These are phyloP conservation scores for Larix kaempferi DNA, from an alignment of 75 land plant species.

Conservation along the genomic window DNA sequence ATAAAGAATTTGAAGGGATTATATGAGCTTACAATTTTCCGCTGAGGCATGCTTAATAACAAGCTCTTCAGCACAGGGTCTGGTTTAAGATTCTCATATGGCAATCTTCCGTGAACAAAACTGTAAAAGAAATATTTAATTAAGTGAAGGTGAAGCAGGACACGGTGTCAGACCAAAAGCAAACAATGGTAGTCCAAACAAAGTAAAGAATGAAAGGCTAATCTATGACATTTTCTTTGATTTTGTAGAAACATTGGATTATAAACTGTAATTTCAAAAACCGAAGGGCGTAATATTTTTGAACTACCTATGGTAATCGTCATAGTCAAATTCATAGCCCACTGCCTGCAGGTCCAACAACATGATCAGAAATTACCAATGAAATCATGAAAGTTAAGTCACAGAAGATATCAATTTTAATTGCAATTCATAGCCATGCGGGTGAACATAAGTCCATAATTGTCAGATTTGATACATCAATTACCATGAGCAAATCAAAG, in stretches of 20 bases:
- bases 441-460: neutral
- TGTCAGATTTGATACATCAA: no score
- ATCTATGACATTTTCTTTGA: neutral
- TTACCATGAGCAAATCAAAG: no score
- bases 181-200: neutral
- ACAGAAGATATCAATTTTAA: neutral
- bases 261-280: neutral
- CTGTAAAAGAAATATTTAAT: neutral
- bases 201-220: neutral
- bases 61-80: constrained; percentile 63
- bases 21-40: constrained; percentile 61
- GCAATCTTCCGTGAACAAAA: constrained; percentile 65
- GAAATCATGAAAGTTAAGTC: neutral
- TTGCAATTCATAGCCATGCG: neutral
- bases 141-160: neutral
- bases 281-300: neutral
- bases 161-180: neutral
- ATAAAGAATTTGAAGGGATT: no score
- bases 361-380: neutral
- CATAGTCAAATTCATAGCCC: constrained; percentile 82
- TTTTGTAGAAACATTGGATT: no score
- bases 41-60: constrained; percentile 76
- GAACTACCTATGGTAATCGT: constrained; percentile 80
- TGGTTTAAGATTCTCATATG: constrained; percentile 64
- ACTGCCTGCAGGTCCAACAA: constrained; percentile 45